Evolutionary conservation across 2,329 filamentous ascomycete genomes (phyloP).

Genomic region (Colletotrichum coccodes): DNA sequence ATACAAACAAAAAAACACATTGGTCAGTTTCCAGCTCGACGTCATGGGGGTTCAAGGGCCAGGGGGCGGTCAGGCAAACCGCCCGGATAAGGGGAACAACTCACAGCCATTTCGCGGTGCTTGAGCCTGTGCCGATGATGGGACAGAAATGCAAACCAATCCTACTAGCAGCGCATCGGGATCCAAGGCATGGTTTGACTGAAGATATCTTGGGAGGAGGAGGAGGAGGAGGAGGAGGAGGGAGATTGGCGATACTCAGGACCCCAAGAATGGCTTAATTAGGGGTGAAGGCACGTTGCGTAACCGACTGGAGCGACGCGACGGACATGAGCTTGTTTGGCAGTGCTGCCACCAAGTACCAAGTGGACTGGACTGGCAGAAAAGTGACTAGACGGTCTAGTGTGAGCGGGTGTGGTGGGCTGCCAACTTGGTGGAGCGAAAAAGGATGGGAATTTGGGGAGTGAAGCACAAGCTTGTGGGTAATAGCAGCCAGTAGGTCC

Average conservation of each 20-base stretch:
- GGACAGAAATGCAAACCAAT: slow-evolving; percentile 17
- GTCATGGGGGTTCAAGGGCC: slow-evolving; percentile 30
- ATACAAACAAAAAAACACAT: slow-evolving; percentile 9
- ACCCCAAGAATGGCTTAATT: slow-evolving; percentile 22
- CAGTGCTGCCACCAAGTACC: slow-evolving; percentile 6
- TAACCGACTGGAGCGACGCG: slow-evolving; percentile 26
- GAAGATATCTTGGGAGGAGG: slow-evolving; percentile 5
- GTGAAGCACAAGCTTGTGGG: slow-evolving; percentile 2
- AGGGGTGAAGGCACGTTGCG: slow-evolving; percentile 31
- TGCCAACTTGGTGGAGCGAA: neutral
- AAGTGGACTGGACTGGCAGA: slow-evolving; percentile 8
- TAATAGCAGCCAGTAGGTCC: slow-evolving; percentile 1
- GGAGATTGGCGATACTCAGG: slow-evolving; percentile 27
- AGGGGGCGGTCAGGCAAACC: neutral
- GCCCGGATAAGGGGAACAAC: slow-evolving; percentile 30
- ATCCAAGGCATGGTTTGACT: slow-evolving; percentile 18
- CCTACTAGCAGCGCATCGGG: slow-evolving; percentile 29
- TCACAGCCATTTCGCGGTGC: slow-evolving; percentile 48
- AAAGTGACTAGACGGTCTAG: neutral
- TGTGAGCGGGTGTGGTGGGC: neutral
- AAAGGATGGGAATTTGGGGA: neutral
- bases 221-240: neutral
- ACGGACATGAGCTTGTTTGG: slow-evolving; percentile 25
- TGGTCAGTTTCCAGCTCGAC: slow-evolving; percentile 29
- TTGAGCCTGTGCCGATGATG: neutral